Evolutionary conservation across 1,139 yeast genomes (phyloP).

Genomic region (Geotrichum siamense): DNA sequence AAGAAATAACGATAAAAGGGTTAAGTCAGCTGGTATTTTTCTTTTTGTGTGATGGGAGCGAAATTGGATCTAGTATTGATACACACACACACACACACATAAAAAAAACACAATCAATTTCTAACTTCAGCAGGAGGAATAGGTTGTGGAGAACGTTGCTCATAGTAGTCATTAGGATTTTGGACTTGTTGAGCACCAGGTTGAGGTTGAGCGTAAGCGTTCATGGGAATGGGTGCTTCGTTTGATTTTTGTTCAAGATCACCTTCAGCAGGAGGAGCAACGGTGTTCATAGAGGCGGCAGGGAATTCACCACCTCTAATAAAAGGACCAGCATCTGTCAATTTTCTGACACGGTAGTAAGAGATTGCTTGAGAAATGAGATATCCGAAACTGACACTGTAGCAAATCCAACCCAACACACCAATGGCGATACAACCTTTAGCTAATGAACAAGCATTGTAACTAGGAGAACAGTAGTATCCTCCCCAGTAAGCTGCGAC

Average conservation of each 20-base stretch:
- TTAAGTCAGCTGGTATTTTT: too few relatives aligned
- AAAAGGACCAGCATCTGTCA: neutral
- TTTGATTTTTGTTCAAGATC: too few relatives aligned
- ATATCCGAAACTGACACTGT: neutral
- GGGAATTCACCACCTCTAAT: neutral
- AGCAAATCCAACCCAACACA: neutral
- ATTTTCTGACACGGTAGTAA: neutral
- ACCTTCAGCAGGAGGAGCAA: neutral
- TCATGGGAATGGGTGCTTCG: neutral
- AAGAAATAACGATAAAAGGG: too few relatives aligned
- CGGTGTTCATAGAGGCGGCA: too few relatives aligned
- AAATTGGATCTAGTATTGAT: too few relatives aligned
- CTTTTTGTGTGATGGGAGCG: too few relatives aligned
- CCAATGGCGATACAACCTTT: constrained; percentile 18
- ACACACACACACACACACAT: too few relatives aligned
- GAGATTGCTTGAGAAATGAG: neutral
- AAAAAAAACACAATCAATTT: neutral
- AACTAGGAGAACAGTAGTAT: constrained; percentile 3
- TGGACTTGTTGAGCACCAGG: too few relatives aligned
- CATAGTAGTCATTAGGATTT: too few relatives aligned
- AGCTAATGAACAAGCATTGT: constrained; percentile 19
- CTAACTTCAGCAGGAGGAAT: constrained; percentile 4
- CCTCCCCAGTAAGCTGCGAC: constrained; percentile 16
- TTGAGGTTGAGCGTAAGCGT: too few relatives aligned
- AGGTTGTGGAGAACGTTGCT: neutral